These are phyloP conservation scores for Kernera saxatilis DNA, from an alignment of 345 rosid genomes.

Conservation along the genomic window DNA sequence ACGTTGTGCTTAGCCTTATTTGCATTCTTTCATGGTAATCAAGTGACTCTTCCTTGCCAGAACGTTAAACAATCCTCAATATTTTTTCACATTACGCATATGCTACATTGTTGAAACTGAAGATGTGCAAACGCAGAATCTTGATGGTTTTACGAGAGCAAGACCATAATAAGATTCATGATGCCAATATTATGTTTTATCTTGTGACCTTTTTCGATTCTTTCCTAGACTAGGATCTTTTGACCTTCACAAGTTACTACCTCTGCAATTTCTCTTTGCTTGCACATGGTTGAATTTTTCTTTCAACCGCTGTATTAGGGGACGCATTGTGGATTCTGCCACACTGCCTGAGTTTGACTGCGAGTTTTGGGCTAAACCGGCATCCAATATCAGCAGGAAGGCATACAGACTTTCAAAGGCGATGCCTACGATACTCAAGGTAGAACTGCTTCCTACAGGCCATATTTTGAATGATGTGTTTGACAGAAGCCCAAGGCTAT, in stretches of 20 bases:
- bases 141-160: background rate
- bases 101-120: conserved; percentile 16
- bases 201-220: background rate
- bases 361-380: conserved; percentile 45
- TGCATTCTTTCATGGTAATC: background rate
- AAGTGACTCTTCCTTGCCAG: background rate
- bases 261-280: background rate
- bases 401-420: conserved; percentile 39
- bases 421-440: conserved; percentile 45
- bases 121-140: background rate
- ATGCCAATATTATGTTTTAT: background rate
- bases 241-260: background rate
- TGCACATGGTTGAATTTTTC: conserved; percentile 9
- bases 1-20: background rate
- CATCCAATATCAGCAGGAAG: conserved; percentile 34
- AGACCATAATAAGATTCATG: background rate
- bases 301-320: conserved; percentile 39
- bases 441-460: conserved; percentile 40
- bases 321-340: conserved; percentile 40
- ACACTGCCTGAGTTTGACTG: conserved; percentile 31
- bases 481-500: conserved; percentile 34
- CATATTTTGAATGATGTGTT: conserved; percentile 27
- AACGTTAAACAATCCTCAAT: background rate
- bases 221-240: conserved; percentile 1
- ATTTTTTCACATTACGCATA: background rate